Evolutionary conservation across 768 basidiomycete genomes (phyloP).

Genomic region (Daedalea quercina): DNA sequence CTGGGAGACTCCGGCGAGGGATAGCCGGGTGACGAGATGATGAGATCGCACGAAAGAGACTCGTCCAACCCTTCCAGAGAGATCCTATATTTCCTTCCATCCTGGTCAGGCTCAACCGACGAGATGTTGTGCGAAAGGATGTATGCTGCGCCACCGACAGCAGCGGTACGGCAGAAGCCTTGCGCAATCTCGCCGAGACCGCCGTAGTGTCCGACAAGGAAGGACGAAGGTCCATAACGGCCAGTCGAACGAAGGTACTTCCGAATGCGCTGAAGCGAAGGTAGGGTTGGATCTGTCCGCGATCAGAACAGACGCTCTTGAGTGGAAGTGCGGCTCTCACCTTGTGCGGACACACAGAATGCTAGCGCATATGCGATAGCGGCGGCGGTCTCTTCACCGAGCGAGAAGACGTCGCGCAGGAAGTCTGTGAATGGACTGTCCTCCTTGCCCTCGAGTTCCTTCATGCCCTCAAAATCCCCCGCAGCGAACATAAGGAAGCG

Average conservation of each 20-base stretch:
- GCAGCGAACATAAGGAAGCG: slow-evolving; percentile 82
- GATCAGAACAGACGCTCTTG: slow-evolving; percentile 1
- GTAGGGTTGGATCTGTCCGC: slow-evolving; percentile 53
- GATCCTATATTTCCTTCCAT: slow-evolving; percentile 31
- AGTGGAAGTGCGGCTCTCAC: slow-evolving; percentile 30
- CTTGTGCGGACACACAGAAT: slow-evolving; percentile 51
- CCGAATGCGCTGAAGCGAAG: slow-evolving; percentile 63
- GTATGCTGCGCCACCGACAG: slow-evolving; percentile 72
- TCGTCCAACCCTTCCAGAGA: slow-evolving; percentile 57
- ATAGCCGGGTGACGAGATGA: slow-evolving; percentile 44
- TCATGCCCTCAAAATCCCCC: slow-evolving; percentile 61
- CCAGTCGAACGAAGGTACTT: slow-evolving; percentile 74
- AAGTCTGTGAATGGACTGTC: slow-evolving; percentile 54
- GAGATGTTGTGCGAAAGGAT: slow-evolving; percentile 53
- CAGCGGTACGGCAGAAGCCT: slow-evolving; percentile 83
- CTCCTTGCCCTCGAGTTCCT: slow-evolving; percentile 52
- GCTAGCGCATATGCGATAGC: slow-evolving; percentile 78
- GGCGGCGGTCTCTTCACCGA: slow-evolving; percentile 48
- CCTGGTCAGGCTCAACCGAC: neutral
- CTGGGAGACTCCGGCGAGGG: slow-evolving; percentile 3
- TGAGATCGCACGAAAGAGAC: slow-evolving; percentile 42
- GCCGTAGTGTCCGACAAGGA: slow-evolving; percentile 93
- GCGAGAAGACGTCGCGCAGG: slow-evolving; percentile 54
- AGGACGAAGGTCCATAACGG: slow-evolving; percentile 82
- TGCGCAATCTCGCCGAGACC: slow-evolving; percentile 89